Percentiles rank a stretch among this genome's conserved stretches.
These are phyloP conservation scores for Arctium lappa DNA, from an alignment of 129 eudicot species.

Conservation along the genomic window DNA sequence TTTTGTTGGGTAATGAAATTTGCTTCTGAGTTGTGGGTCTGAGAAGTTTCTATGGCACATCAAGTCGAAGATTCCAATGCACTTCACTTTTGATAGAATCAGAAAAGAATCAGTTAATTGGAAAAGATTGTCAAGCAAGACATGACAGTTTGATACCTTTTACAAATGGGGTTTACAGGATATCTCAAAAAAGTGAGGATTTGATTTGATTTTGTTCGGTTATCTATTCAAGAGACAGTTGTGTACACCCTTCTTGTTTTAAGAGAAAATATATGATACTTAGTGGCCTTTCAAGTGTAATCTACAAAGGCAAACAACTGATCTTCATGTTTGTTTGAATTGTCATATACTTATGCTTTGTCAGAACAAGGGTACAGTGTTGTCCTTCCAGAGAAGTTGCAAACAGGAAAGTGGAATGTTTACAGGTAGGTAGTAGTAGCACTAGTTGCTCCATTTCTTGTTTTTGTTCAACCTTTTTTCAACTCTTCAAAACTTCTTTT, in stretches of 20 bases:
- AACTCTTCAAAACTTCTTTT: background rate
- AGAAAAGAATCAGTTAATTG: background rate
- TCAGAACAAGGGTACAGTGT: constrained; percentile 85
- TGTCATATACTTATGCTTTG: constrained; percentile 4
- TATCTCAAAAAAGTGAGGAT: background rate
- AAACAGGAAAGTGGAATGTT: constrained; percentile 85
- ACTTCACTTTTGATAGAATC: background rate
- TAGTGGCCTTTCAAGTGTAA: background rate
- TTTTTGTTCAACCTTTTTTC: background rate
- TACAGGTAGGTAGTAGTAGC: constrained; percentile 47
- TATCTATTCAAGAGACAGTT: background rate
- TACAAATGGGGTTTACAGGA: background rate
- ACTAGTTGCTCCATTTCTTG: background rate
- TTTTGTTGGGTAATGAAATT: background rate
- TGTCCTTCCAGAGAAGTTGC: constrained; percentile 79
- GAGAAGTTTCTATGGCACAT: background rate
- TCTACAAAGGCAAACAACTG: background rate
- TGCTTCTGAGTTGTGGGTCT: background rate
- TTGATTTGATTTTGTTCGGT: background rate
- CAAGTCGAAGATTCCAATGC: background rate
- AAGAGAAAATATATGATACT: background rate
- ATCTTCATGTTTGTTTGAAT: background rate
- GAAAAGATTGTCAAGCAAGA: background rate
- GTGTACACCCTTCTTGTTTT: background rate
- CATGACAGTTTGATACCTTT: background rate